A percentile compares a stretch with the other conserved stretches of the same genome.
phyloP scores from a whole-genome alignment of 2,329 filamentous ascomycete genomes.

The Chaetomium olivaceum region DNA sequence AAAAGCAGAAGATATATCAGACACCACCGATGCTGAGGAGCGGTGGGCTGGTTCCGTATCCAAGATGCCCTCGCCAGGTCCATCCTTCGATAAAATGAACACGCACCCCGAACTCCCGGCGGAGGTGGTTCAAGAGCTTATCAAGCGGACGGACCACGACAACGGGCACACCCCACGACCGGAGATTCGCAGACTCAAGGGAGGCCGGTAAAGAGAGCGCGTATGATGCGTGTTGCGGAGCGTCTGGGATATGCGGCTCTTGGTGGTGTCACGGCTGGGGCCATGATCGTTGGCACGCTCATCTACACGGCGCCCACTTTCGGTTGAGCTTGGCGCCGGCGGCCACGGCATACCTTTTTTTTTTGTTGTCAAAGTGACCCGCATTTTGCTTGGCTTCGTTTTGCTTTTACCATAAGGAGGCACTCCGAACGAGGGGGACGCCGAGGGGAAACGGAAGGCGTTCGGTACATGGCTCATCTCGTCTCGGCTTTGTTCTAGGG shows the following conservation, averaged over 20 bases:
- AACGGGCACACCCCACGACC: background rate
- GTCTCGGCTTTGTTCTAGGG: background rate
- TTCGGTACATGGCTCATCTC: background rate
- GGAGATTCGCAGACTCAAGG: background rate
- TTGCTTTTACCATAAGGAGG: background rate
- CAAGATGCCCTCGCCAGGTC: background rate
- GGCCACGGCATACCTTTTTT: background rate
- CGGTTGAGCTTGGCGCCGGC: constrained; percentile 18
- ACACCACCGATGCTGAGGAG: constrained; percentile 28
- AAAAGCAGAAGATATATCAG: constrained; percentile 39
- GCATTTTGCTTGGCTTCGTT: background rate
- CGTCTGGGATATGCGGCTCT: constrained; percentile 42
- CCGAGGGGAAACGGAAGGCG: background rate
- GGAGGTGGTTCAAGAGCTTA: background rate
- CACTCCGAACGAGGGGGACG: too few relatives aligned
- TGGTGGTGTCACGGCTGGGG: constrained; percentile 40
- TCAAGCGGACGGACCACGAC: background rate
- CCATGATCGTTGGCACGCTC: constrained; percentile 41
- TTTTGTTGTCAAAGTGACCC: background rate
- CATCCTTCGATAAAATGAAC: background rate
- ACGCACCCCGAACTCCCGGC: background rate
- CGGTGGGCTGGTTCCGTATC: constrained; percentile 14
- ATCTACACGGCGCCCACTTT: constrained; percentile 44
- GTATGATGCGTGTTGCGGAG: constrained; percentile 36
- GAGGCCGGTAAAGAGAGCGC: constrained; percentile 36